Evolutionary conservation across 2,329 filamentous ascomycete species (phyloP).

Genomic region (Thielaviopsis populi): DNA sequence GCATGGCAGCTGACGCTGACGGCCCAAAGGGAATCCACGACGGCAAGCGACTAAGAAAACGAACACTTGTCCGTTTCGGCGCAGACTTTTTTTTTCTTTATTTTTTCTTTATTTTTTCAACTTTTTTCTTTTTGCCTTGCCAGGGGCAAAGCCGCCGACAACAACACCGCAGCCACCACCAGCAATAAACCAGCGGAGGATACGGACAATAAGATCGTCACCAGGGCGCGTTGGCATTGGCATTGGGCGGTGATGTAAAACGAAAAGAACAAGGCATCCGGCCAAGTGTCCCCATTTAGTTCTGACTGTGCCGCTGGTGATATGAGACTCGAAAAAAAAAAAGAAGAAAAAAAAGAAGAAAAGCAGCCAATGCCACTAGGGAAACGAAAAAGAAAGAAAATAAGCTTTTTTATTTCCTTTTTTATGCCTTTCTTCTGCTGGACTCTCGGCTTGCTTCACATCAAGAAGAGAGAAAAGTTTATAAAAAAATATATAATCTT

Average conservation of each 20-base stretch:
- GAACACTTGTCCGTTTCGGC: slow-evolving; percentile 5
- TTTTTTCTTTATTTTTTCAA: not conserved
- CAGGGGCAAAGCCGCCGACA: not conserved
- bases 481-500: too few species aligned
- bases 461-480: not conserved
- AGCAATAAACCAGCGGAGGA: too few species aligned
- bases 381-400: too few species aligned
- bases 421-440: not conserved
- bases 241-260: not conserved
- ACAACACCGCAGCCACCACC: not conserved
- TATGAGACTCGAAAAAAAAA: not conserved
- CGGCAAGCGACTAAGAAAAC: not conserved
- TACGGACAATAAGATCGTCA: not conserved
- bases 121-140: not conserved
- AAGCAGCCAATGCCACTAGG: too few species aligned
- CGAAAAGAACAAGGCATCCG: too few species aligned
- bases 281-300: not conserved
- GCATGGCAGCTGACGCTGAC: too few species aligned
- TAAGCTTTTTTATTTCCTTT: not conserved
- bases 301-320: not conserved
- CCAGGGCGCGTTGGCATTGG: not conserved
- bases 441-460: not conserved
- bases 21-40: not conserved
- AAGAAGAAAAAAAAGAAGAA: not conserved
- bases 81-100: not conserved